Evolutionary conservation across 1,284 basidiomycete genomes (phyloP), one percentile per base, ranked within the genome.

Genomic region (Abortiporus biennis): DNA sequence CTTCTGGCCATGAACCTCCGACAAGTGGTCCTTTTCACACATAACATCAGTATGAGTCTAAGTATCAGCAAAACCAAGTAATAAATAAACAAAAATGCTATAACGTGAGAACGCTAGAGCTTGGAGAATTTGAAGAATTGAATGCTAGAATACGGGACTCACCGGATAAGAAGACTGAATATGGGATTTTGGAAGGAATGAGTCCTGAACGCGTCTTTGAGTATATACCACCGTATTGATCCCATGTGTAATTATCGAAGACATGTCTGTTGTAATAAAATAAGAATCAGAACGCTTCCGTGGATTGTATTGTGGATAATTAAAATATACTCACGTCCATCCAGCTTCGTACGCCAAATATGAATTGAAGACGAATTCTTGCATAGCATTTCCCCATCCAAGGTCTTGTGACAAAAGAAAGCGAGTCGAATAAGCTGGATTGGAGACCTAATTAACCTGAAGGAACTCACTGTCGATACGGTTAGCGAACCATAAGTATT

Each of bases 201-300:
- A 50, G 44, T 21, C 44, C 39, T 12, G 42, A 46, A 35, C 43
- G 42, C 21, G 29, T 47, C 9, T 47, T 39, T 24, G 44, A 37
- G 20, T 47, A 47, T 15, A 21, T 29, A 12, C 41, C 35, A n/a
- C 42, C 35, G 31, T 50, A 46, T 12, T 43, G 46, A 21, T 42
- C 44, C 48, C 48, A 50, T 13, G 48, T 50, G 19, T 44, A 50
- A 23, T 47, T 47, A 32, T 50, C 43, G 29, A 50, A 50, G 20
- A 50, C 48, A 34, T 45, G 47, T 3, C 48, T 50, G 42, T 17
- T 9, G 25, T 31, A 12, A 35, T 12, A 20, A 21, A 24, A 9
- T 12, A 13, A 12, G 23, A 2, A 19, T n/a, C 21, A n/a, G n/a
- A 15, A 32, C 31, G 12, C 31, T 13, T n/a, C 12, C 9, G 31